Conservation (phyloP, 176 grass and related monocot genomes). For the Saccharum officinarum region DNA sequence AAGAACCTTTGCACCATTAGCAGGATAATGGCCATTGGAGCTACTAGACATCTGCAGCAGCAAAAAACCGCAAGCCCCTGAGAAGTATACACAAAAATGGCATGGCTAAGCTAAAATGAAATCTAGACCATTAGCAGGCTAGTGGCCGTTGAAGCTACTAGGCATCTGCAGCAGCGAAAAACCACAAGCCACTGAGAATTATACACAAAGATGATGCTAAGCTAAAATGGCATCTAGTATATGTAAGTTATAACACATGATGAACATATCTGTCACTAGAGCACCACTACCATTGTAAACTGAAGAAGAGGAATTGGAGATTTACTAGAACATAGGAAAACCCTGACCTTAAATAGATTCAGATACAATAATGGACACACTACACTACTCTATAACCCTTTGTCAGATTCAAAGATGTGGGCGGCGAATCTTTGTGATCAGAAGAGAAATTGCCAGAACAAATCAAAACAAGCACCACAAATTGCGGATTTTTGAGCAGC, state of each 20-base stretch:
- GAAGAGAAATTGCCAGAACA: neutral
- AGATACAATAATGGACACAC: neutral
- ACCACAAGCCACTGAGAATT: neutral
- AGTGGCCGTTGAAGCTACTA: conserved; percentile 45
- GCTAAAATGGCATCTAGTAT: conserved; percentile 8
- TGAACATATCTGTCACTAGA: neutral
- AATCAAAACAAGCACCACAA: neutral
- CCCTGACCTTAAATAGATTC: neutral
- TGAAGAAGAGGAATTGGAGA: neutral
- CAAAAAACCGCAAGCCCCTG: neutral
- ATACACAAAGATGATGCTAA: neutral
- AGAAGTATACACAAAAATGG: neutral
- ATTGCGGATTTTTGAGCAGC: neutral
- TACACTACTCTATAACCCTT: neutral
- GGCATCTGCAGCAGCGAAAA: conserved; percentile 46
- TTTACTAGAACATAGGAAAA: neutral
- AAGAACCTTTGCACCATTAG: conserved; percentile 40
- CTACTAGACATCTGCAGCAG: conserved; percentile 57
- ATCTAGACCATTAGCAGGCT: conserved; percentile 26
- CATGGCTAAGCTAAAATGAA: neutral
- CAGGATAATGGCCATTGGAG: conserved; percentile 37
- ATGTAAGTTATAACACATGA: neutral
- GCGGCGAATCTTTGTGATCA: neutral
- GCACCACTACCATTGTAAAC: neutral
- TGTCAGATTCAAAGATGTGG: neutral